Evolutionary conservation across 1,284 basidiomycete species (phyloP), one percentile per base, ranked within the genome.

Genomic region (Cryptococcus sp.): DNA sequence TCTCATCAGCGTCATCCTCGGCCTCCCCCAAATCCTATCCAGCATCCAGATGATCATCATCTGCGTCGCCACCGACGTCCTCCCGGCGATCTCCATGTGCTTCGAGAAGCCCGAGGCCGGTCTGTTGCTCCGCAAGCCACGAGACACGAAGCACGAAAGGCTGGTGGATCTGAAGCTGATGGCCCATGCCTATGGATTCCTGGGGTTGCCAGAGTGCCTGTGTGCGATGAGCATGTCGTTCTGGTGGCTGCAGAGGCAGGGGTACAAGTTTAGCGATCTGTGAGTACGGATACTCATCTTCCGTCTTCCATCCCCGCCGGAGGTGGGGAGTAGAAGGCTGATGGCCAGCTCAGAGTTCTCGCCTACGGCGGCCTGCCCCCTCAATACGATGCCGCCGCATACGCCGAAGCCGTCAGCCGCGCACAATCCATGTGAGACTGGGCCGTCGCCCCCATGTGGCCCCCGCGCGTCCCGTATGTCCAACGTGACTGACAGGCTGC

Each of bases 181-280:
- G 48, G 60, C 81, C 7, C 87, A 88, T 37, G 85, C 85, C 1
- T 88, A 88, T 70, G 75, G 82, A 6, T 85, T 86, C 71, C 68
- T 86, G 20, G 82, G 85, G 13, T 56, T 87, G 16, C 56, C 83
- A 20, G 82, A 86, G 68, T 79, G 78, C n/a, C 61, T 83, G 8
- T 80, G 79, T 38, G 80, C 83, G 0, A 79, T 77, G 75, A 71
- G 73, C 63, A 82, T 78, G 81, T 68, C 69, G 68, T 78, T 76
- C 63, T 75, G 65, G 71, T 83, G 77, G 59, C 76, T 85, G 45
- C 76, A 83, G 52, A 74, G 78, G 39, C 71, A 81, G 43, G 84
- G 84, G 11, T 79, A 84, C 42, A 80, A 80, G 9, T 86, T 86
- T 70, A 80, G 78, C 6, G 78, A 80, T 12, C 68, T 84, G 60